Evolutionary conservation across 805 yeast species (phyloP), one percentile per base, ranked within the genome.

Genomic region (Metschnikowia similis): DNA sequence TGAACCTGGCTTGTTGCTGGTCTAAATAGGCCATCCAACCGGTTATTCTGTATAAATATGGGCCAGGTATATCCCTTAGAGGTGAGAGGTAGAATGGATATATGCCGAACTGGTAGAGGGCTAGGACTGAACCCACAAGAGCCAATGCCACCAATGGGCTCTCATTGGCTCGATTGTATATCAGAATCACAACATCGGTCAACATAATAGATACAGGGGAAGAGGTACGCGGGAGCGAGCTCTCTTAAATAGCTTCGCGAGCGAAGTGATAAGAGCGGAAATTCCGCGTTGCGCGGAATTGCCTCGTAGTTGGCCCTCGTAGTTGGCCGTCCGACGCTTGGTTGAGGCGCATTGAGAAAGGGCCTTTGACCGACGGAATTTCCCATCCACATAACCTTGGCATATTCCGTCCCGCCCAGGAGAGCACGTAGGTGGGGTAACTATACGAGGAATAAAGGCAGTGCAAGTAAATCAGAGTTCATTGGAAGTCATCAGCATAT

Each of bases 21-120:
- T 70, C 66, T 38, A 67, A 58, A 35, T 71, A 62, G 3, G 67
- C 58, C 14, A 67, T 67, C 11, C 67, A 48, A 21, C 62, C 60
- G 1, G 83, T 64, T 13, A 82, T 53, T 27, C 83, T 70, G 57
- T 81, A 75, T 10, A 76, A 53, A 44, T 66, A 67, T 0, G 89
- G 89, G 0, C 88, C 89, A 0, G 88, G 89, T 4, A 84, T 58
- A 14, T 63, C 50, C 30, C 76, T 61, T 6, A 83, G 59, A 7
- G 85, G 83, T 30, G 79, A 79, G 4, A 79, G 48, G 38, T 59
- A 65, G 29, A 81, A 65, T 2, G 85, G 85, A 48, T 73, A 71
- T 1, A 81, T 41, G 3, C 76, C 36, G 36, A 73, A 59, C 30
- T 63, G 48, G 58, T 74, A 77, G 31, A 48, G 46, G 59, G 41